These are phyloP conservation scores for Isoetes taiwanensis DNA, from an alignment of 75 land plant species.

Conservation along the genomic window DNA sequence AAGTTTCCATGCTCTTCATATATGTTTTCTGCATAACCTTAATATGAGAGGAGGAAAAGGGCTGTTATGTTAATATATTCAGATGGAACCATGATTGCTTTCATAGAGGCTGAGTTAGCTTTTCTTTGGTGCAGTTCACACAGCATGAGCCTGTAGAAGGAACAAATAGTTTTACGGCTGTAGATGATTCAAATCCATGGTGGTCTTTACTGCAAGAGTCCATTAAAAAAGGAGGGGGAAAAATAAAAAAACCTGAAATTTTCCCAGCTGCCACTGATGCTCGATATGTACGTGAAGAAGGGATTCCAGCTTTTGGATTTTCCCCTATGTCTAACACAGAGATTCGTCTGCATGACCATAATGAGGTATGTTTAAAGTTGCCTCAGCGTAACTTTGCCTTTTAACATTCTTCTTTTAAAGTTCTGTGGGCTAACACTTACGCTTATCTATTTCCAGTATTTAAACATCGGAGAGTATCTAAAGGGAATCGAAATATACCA, in stretches of 20 bases:
- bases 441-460: constrained; percentile 39
- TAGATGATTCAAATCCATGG: constrained; percentile 82
- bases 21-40: no score
- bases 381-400: background rate
- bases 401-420: background rate
- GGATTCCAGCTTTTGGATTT: constrained; percentile 89
- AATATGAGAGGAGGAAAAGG: background rate
- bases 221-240: constrained; percentile 53
- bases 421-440: background rate
- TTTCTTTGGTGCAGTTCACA: constrained; percentile 35
- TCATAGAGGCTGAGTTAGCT: background rate
- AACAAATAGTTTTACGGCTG: constrained; percentile 25
- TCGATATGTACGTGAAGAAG: constrained; percentile 46
- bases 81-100: background rate
- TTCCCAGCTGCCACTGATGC: constrained; percentile 90
- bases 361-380: constrained; percentile 46
- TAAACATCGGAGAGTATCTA: constrained; percentile 67
- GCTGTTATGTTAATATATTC: background rate
- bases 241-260: constrained; percentile 69
- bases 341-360: constrained; percentile 80
- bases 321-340: constrained; percentile 97
- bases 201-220: constrained; percentile 66
- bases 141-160: constrained; percentile 28
- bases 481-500: constrained; percentile 74
- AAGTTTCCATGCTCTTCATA: no score